A percentile compares a stretch with the other conserved stretches of the same genome.
These are phyloP conservation scores for Trichoderma harzianum DNA, from an alignment of 2,329 filamentous ascomycete species.

Conservation along the genomic window DNA sequence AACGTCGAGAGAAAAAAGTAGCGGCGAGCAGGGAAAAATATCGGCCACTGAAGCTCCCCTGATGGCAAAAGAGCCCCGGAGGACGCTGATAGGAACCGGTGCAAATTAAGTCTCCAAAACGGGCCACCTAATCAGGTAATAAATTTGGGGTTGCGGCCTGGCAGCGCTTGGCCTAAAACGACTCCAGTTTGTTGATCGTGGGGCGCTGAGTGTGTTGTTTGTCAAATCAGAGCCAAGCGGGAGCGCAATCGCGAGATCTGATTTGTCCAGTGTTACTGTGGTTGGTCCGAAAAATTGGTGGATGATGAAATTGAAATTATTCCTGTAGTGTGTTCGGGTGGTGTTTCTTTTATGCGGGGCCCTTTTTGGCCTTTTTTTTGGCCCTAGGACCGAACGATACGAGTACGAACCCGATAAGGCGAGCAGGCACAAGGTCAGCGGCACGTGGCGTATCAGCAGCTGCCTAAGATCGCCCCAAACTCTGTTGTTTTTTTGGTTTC, in stretches of 20 bases:
- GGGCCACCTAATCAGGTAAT: constrained; percentile 10
- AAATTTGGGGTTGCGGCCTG: background rate
- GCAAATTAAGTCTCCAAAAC: background rate
- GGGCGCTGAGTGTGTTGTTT: background rate
- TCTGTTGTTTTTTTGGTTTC: background rate
- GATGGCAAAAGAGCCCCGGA: constrained; percentile 1
- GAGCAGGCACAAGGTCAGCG: background rate
- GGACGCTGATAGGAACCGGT: background rate
- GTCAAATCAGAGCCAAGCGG: constrained; percentile 3
- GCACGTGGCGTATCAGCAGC: constrained; percentile 8
- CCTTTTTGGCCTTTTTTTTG: background rate
- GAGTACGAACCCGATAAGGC: constrained; percentile 18
- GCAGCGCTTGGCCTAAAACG: constrained; percentile 1
- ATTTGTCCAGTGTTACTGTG: background rate
- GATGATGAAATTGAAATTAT: constrained; percentile 13
- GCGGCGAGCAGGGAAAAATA: constrained; percentile 15
- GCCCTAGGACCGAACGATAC: background rate
- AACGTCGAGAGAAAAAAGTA: constrained; percentile 1
- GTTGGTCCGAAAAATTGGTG: background rate
- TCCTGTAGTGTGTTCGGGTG: background rate
- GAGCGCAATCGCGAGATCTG: background rate
- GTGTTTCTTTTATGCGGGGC: background rate
- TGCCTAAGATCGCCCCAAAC: background rate
- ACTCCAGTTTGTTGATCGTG: background rate
- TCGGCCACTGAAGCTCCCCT: constrained; percentile 15